Percentiles rank a stretch among this genome's conserved stretches.
These are phyloP conservation scores for Dillenia turbinata DNA, from an alignment of 164 flowering plant genomes.

Conservation along the genomic window DNA sequence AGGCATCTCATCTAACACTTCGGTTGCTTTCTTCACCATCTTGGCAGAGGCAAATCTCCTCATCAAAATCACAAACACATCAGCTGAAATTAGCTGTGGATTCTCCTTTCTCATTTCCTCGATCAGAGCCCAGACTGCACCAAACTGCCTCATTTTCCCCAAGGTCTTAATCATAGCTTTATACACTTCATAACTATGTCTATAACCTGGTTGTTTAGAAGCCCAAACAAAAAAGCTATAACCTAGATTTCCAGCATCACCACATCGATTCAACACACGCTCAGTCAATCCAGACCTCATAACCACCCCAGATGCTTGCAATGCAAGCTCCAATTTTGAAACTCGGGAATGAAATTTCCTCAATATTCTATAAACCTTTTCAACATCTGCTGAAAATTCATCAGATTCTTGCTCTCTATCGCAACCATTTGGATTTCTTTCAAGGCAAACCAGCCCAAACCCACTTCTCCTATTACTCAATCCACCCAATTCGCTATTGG, in stretches of 20 bases:
- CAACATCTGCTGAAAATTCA: conserved; percentile 61
- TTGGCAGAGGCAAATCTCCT: conserved; percentile 80
- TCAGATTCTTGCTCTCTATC: conserved; percentile 16
- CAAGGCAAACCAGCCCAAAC: conserved; percentile 28
- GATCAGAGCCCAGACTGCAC: conserved; percentile 84
- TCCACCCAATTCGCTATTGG: not conserved
- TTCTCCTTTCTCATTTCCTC: conserved; percentile 82
- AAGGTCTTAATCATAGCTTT: conserved; percentile 69
- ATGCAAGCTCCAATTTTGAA: conserved; percentile 78
- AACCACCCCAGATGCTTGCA: conserved; percentile 50
- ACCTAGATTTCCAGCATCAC: conserved; percentile 85
- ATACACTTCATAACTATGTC: conserved; percentile 68
- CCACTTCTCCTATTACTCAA: no score
- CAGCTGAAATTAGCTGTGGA: conserved; percentile 52
- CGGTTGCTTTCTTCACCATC: conserved; percentile 81
- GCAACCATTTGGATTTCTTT: conserved; percentile 6
- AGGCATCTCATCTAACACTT: conserved; percentile 92
- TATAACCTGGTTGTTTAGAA: conserved; percentile 69
- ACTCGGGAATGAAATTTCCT: conserved; percentile 68
- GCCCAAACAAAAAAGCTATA: no score
- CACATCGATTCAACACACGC: conserved; percentile 75
- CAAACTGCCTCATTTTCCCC: conserved; percentile 87
- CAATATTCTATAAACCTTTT: conserved; percentile 64
- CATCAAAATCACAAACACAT: conserved; percentile 73
- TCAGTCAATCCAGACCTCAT: conserved; percentile 56